Percentiles rank a stretch among this genome's conserved stretches.
Conservation (phyloP, 805 yeast genomes). For the Kluyveromyces nonfermentans region DNA sequence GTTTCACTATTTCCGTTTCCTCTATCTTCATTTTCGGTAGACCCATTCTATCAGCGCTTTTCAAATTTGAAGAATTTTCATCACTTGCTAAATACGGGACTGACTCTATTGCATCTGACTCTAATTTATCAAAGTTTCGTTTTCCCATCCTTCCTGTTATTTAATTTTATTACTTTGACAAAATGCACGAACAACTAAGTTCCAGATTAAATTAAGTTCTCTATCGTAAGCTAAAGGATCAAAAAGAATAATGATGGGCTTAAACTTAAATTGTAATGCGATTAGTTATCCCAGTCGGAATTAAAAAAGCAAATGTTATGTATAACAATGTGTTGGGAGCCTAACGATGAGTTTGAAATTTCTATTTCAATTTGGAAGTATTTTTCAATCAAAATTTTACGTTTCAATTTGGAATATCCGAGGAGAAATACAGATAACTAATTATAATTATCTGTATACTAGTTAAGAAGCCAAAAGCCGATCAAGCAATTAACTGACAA, state of each 20-base stretch:
- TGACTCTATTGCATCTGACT: conserved; percentile 49
- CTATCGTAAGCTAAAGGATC: neutral
- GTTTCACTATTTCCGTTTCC: conserved; percentile 27
- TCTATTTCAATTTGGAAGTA: neutral
- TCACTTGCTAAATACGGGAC: conserved; percentile 59
- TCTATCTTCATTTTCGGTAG: neutral
- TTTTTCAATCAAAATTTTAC: neutral
- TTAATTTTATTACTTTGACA: neutral
- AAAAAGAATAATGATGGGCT: too few species aligned
- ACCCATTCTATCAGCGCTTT: conserved; percentile 27
- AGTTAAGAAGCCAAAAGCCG: too few species aligned
- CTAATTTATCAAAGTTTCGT: conserved; percentile 29
- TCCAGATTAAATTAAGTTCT: neutral
- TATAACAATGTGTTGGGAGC: neutral
- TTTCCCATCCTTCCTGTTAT: conserved; percentile 16
- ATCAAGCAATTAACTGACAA: too few species aligned
- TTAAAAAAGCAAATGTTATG: too few species aligned
- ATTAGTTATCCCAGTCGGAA: too few species aligned
- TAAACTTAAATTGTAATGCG: neutral
- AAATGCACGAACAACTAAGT: neutral
- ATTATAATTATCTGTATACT: too few species aligned
- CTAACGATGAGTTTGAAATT: neutral
- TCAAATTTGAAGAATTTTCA: conserved; percentile 52
- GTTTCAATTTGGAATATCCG: too few species aligned
- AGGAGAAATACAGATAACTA: neutral